Conservation (phyloP, 2,329 filamentous ascomycete genomes). For the Penicillium sp. region DNA sequence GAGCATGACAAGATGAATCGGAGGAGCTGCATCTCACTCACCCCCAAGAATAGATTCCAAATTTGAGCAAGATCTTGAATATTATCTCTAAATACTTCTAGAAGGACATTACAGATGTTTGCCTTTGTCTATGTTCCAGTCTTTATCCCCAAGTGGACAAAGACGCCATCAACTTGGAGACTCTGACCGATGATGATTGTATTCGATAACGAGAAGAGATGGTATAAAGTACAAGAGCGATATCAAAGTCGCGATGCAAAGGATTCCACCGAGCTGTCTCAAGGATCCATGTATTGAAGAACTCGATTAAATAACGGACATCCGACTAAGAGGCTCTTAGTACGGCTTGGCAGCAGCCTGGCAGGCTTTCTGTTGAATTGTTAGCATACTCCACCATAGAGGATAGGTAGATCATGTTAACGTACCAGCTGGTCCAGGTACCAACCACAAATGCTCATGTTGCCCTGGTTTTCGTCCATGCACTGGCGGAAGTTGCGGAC, state of each 20-base stretch:
- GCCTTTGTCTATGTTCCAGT: background rate
- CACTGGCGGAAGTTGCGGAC: conserved; percentile 86
- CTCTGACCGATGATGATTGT: conserved; percentile 4
- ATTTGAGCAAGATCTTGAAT: too few species aligned
- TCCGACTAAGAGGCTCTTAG: conserved; percentile 40
- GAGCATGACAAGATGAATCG: too few species aligned
- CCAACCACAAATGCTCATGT: conserved; percentile 95
- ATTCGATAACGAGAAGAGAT: conserved; percentile 21
- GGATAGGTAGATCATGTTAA: conserved; percentile 5
- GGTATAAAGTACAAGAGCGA: conserved; percentile 24
- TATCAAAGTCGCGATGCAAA: conserved; percentile 20
- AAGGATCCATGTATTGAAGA: background rate
- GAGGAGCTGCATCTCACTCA: too few species aligned
- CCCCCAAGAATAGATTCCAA: too few species aligned
- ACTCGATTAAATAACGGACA: background rate
- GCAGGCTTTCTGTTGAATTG: conserved; percentile 62
- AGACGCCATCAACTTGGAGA: conserved; percentile 1
- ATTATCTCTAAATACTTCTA: too few species aligned
- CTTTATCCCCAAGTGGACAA: background rate
- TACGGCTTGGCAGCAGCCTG: conserved; percentile 70
- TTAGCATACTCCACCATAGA: conserved; percentile 22
- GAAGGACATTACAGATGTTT: background rate
- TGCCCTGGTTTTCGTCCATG: conserved; percentile 91
- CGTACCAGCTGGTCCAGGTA: conserved; percentile 85
- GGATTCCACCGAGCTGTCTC: conserved; percentile 1